These are phyloP conservation scores for Ampelocalamus luodianensis DNA, from an alignment of 176 grass and related monocot species.

Conservation along the genomic window DNA sequence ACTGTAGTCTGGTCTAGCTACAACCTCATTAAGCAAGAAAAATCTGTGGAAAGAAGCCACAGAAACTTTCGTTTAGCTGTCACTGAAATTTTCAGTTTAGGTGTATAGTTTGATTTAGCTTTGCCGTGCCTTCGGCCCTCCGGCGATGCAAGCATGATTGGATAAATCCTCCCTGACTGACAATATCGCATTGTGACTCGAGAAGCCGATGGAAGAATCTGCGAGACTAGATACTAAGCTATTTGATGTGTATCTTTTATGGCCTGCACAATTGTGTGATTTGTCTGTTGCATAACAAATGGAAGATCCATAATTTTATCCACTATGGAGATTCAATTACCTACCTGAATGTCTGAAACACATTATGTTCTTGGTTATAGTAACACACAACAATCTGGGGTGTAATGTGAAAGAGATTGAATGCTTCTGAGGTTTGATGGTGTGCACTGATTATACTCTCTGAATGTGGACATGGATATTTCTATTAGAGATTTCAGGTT, in stretches of 20 bases:
- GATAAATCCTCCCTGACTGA: conserved; percentile 53
- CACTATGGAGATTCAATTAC: conserved; percentile 39
- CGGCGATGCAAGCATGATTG: conserved; percentile 48
- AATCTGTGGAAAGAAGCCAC: conserved; percentile 52
- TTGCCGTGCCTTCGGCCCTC: conserved; percentile 37
- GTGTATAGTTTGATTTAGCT: conserved; percentile 75
- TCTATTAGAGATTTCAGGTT: not conserved
- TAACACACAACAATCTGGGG: not conserved
- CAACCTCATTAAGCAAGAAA: conserved; percentile 59
- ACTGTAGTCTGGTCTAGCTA: conserved; percentile 66
- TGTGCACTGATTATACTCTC: conserved; percentile 3
- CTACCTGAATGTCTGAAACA: not conserved
- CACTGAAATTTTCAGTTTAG: conserved; percentile 61
- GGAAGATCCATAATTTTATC: conserved; percentile 50
- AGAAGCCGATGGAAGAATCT: conserved; percentile 47
- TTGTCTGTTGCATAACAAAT: conserved; percentile 58
- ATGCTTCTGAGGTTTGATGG: not conserved
- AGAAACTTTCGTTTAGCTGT: conserved; percentile 46
- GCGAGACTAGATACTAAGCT: conserved; percentile 41
- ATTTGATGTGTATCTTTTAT: conserved; percentile 50
- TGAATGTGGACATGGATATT: not conserved
- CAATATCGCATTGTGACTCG: conserved; percentile 48
- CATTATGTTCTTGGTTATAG: not conserved
- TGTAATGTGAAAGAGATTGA: not conserved
- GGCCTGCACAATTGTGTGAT: conserved; percentile 44